Conservation (phyloP, 2,329 filamentous ascomycete species). For the Xylogone sp. region DNA sequence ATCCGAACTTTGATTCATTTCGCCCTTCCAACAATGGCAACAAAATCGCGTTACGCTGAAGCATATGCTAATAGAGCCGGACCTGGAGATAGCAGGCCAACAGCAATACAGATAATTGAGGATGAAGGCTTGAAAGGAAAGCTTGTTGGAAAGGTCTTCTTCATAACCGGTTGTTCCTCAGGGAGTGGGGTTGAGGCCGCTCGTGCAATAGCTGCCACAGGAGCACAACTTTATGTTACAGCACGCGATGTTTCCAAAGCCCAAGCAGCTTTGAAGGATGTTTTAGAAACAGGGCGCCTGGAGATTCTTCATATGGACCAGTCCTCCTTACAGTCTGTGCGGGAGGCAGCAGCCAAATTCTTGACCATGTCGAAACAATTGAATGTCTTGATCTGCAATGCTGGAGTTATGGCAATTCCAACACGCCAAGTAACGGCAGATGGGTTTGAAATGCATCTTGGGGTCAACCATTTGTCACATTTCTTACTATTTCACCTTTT, state of each 20-base stretch:
- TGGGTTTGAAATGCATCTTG: constrained; percentile 48
- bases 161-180: constrained; percentile 34
- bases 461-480: constrained; percentile 48
- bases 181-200: constrained; percentile 35
- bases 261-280: constrained; percentile 27
- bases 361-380: constrained; percentile 22
- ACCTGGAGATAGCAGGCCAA: no score
- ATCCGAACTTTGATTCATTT: no score
- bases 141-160: constrained; percentile 24
- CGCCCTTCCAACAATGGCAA: no score
- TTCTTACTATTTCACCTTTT: constrained; percentile 51
- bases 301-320: constrained; percentile 31
- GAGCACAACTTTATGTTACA: constrained; percentile 30
- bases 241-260: constrained; percentile 30
- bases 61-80: no score
- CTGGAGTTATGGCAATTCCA: constrained; percentile 16
- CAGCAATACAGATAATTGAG: no score
- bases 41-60: no score
- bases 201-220: constrained; percentile 29
- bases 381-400: constrained; percentile 26
- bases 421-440: constrained; percentile 35
- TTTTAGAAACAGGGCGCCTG: constrained; percentile 32
- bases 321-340: constrained; percentile 27
- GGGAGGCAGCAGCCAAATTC: constrained; percentile 23
- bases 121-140: no score